Conservation (phyloP, 768 basidiomycete genomes). For the Inosperma sp. region DNA sequence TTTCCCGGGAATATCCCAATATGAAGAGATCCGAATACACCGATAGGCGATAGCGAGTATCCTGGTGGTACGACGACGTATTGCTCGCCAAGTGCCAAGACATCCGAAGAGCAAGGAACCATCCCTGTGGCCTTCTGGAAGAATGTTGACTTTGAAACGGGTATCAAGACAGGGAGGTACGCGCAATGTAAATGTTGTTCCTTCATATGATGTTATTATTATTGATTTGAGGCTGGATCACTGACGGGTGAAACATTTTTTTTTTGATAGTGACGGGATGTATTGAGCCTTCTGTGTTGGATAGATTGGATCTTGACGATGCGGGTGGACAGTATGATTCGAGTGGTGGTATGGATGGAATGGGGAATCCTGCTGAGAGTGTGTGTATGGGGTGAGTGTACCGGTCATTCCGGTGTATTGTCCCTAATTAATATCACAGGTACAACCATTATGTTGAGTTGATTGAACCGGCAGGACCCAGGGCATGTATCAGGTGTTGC, state of each 20-base stretch:
- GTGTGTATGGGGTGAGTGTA: conserved; percentile 44
- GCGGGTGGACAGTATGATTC: conserved; percentile 57
- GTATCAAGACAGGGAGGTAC: conserved; percentile 38
- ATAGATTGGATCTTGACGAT: conserved; percentile 44
- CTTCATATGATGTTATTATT: not conserved
- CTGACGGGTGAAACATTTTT: too few species aligned
- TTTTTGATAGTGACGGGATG: conserved; percentile 48
- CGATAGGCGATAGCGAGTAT: conserved; percentile 53
- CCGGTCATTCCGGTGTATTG: not conserved
- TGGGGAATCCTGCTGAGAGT: conserved; percentile 49
- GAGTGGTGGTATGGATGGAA: conserved; percentile 47
- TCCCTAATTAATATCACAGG: conserved; percentile 12
- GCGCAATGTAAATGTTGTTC: conserved; percentile 38
- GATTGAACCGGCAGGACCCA: conserved; percentile 45
- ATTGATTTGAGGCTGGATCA: not conserved
- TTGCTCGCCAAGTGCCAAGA: conserved; percentile 42
- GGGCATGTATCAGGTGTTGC: conserved; percentile 58
- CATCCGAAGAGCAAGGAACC: conserved; percentile 40
- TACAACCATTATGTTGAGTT: conserved; percentile 61
- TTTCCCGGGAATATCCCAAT: not conserved
- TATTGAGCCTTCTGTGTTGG: conserved; percentile 41
- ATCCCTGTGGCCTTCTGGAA: conserved; percentile 48
- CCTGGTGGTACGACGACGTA: conserved; percentile 53
- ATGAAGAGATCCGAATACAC: conserved; percentile 41
- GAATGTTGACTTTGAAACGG: conserved; percentile 43